Conservation (phyloP, 139 green algal species). For the Tetratostichococcus sp. region DNA sequence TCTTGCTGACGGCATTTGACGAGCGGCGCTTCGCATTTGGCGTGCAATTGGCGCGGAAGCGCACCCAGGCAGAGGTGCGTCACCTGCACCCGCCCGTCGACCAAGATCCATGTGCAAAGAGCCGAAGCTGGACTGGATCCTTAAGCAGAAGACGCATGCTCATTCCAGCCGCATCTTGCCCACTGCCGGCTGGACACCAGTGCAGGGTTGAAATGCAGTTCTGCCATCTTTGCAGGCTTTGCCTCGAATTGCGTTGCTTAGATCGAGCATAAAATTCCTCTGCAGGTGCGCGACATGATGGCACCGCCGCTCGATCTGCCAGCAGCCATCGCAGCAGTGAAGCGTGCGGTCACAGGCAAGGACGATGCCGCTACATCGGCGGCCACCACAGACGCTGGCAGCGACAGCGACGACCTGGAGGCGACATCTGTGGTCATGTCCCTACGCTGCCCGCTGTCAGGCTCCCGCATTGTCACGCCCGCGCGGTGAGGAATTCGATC, state of each 20-base stretch:
- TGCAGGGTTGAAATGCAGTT: no score
- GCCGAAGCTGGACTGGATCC: no score
- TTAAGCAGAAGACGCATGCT: no score
- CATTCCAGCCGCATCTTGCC: no score
- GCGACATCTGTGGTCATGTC: slow-evolving; percentile 36
- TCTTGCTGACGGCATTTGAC: slow-evolving; percentile 29
- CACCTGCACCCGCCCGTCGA: background rate
- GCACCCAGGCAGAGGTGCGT: slow-evolving; percentile 26
- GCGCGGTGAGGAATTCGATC: slow-evolving; percentile 40
- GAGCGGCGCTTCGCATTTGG: slow-evolving; percentile 32
- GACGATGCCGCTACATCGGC: no score
- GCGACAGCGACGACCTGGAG: slow-evolving; percentile 28
- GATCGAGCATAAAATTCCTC: no score
- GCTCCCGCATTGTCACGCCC: slow-evolving; percentile 44
- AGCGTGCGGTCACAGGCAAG: background rate
- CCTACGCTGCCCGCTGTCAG: slow-evolving; percentile 50
- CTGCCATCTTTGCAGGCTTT: no score
- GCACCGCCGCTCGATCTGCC: slow-evolving; percentile 30
- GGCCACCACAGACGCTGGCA: background rate
- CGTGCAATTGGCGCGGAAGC: slow-evolving; percentile 37
- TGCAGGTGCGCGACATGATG: slow-evolving; percentile 63
- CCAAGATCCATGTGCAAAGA: no score
- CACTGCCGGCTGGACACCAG: no score
- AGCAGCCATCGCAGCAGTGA: background rate
- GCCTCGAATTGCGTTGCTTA: no score